phyloP scores from a whole-genome alignment of 352 stramenopile species.

The Phytopythium boreale region DNA sequence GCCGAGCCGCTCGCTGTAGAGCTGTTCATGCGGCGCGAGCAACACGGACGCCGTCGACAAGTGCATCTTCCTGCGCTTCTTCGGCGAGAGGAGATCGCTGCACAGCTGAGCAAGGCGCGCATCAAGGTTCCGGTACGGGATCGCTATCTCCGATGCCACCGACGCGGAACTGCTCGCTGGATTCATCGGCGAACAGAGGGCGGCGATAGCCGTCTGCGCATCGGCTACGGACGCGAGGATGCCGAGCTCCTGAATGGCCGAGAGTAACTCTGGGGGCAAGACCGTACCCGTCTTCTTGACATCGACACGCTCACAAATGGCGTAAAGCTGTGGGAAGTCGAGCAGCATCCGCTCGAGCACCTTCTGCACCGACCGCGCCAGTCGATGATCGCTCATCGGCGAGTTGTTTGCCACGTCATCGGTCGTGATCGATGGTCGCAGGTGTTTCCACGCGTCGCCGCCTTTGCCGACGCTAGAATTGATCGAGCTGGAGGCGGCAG shows the following conservation, averaged over 20 bases:
- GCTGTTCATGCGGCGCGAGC: conserved; percentile 50
- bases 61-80: conserved; percentile 56
- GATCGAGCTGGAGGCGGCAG: conserved; percentile 14
- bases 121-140: conserved; percentile 49
- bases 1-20: conserved; percentile 15
- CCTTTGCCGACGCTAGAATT: not conserved
- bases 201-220: conserved; percentile 49
- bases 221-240: conserved; percentile 56
- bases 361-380: conserved; percentile 64
- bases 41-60: conserved; percentile 68
- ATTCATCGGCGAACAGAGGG: conserved; percentile 30
- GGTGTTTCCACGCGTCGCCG: conserved; percentile 12
- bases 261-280: conserved; percentile 40
- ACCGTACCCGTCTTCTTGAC: conserved; percentile 35
- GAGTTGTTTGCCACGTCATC: conserved; percentile 5
- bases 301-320: conserved; percentile 51
- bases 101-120: conserved; percentile 43
- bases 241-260: conserved; percentile 55
- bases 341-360: conserved; percentile 65
- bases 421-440: conserved; percentile 28
- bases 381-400: not conserved
- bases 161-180: conserved; percentile 10
- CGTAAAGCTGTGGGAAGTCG: conserved; percentile 33
- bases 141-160: conserved; percentile 18
- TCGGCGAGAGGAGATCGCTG: conserved; percentile 64